Conservation (phyloP, 495 filamentous ascomycete genomes). For the Letharia columbiana region DNA sequence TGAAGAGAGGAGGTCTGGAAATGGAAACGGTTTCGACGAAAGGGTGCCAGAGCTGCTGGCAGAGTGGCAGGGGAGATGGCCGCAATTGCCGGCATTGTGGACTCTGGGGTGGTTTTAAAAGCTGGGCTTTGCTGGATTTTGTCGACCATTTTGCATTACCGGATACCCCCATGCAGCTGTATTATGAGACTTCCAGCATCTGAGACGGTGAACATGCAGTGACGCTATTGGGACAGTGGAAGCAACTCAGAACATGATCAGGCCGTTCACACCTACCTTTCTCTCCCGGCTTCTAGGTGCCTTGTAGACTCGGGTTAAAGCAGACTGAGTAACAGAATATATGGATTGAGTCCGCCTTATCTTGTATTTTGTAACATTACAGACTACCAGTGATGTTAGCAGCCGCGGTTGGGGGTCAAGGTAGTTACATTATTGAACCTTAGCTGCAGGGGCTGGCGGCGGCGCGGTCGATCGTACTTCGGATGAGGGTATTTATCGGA, state of each 20-base stretch:
- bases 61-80: constrained; percentile 95
- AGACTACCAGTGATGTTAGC: background rate
- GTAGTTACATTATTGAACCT: background rate
- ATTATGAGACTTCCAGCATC: background rate
- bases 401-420: background rate
- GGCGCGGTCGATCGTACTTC: constrained; percentile 7
- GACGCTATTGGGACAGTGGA: background rate
- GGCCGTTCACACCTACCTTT: background rate
- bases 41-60: constrained; percentile 85
- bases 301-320: background rate
- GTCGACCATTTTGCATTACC: background rate
- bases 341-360: background rate
- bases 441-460: constrained; percentile 5
- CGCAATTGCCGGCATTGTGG: constrained; percentile 83
- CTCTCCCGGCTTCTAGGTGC: background rate
- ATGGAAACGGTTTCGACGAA: constrained; percentile 77
- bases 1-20: constrained; percentile 62
- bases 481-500: no score
- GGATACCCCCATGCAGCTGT: constrained; percentile 11
- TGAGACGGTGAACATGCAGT: background rate
- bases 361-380: background rate
- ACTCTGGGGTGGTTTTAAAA: constrained; percentile 89
- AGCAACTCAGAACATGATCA: background rate
- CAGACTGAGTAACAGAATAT: background rate
- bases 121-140: background rate